phyloP scores from a whole-genome alignment of 2,329 filamentous ascomycete species.

The Incumbomyces lentus region DNA sequence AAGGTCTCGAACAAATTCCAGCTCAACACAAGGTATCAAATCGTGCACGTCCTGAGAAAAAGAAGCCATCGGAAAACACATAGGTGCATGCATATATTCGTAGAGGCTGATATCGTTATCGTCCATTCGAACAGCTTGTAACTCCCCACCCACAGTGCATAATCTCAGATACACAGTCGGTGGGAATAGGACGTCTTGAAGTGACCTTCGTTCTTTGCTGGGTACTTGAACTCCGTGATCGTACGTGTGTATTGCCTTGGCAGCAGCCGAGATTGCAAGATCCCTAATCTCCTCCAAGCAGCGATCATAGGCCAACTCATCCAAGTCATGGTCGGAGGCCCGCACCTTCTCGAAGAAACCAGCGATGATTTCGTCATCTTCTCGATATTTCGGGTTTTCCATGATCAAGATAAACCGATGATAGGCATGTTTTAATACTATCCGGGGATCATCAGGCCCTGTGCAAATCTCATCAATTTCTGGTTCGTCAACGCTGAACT shows the following conservation, averaged over 20 bases:
- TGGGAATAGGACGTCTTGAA: slow-evolving; percentile 9
- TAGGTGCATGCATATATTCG: slow-evolving; percentile 1
- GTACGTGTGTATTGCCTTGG: neutral
- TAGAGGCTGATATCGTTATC: slow-evolving; percentile 2
- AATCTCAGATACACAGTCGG: slow-evolving; percentile 9
- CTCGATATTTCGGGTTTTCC: slow-evolving; percentile 1
- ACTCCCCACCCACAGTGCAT: slow-evolving; percentile 3
- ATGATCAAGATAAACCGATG: slow-evolving; percentile 8
- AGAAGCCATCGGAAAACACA: neutral
- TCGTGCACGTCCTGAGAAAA: neutral
- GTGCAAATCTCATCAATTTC: slow-evolving; percentile 8
- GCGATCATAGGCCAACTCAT: slow-evolving; percentile 8
- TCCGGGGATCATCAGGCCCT: slow-evolving; percentile 7
- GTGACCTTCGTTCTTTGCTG: slow-evolving; percentile 8
- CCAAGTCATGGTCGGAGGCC: slow-evolving; percentile 7
- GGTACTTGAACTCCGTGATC: neutral
- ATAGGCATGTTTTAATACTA: slow-evolving; percentile 6
- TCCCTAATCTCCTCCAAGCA: slow-evolving; percentile 9
- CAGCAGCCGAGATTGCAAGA: slow-evolving; percentile 7
- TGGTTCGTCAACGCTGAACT: slow-evolving; percentile 2
- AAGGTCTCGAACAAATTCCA: slow-evolving; percentile 10
- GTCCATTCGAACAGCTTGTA: slow-evolving; percentile 6
- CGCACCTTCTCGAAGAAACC: slow-evolving; percentile 8
- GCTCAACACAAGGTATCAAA: slow-evolving; percentile 1
- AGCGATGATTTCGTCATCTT: slow-evolving; percentile 9